A percentile compares a stretch with the other conserved stretches of the same genome.
Evolutionary conservation across 371 early-diverging fungal genomes (phyloP).

Genomic region (Funneliformis caledonium): DNA sequence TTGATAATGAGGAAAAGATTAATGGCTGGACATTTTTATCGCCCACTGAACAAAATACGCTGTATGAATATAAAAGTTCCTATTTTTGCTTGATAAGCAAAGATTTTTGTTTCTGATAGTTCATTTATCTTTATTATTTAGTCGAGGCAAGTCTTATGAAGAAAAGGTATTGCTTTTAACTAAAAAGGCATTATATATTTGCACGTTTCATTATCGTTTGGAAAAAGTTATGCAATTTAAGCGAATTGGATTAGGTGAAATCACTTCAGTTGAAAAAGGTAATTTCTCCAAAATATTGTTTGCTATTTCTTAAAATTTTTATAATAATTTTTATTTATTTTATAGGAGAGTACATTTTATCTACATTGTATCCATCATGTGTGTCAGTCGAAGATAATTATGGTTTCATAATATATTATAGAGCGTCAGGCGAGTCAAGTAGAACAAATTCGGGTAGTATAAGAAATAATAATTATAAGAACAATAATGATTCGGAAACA

Average conservation of each 20-base stretch:
- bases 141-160: constrained; percentile 52
- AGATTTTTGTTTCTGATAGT: background rate
- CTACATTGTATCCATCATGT: constrained; percentile 52
- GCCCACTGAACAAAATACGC: constrained; percentile 51
- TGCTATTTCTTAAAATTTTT: background rate
- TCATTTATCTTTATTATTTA: background rate
- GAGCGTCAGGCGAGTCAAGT: constrained; percentile 55
- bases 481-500: constrained; percentile 44
- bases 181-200: constrained; percentile 70
- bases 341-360: constrained; percentile 55
- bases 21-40: constrained; percentile 68
- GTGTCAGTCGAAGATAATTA: constrained; percentile 59
- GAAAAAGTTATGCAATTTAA: constrained; percentile 75
- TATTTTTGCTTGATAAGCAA: background rate
- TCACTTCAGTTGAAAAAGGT: constrained; percentile 64
- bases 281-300: constrained; percentile 41
- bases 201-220: constrained; percentile 72
- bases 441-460: constrained; percentile 68
- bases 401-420: constrained; percentile 59
- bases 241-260: constrained; percentile 61
- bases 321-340: background rate
- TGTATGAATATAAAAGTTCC: constrained; percentile 40
- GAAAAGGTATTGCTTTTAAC: constrained; percentile 77
- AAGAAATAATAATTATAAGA: constrained; percentile 47
- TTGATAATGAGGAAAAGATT: constrained; percentile 59